Evolutionary conservation across 345 rosid genomes (phyloP), one percentile per base, ranked within the genome.

Genomic region (Draba incana): DNA sequence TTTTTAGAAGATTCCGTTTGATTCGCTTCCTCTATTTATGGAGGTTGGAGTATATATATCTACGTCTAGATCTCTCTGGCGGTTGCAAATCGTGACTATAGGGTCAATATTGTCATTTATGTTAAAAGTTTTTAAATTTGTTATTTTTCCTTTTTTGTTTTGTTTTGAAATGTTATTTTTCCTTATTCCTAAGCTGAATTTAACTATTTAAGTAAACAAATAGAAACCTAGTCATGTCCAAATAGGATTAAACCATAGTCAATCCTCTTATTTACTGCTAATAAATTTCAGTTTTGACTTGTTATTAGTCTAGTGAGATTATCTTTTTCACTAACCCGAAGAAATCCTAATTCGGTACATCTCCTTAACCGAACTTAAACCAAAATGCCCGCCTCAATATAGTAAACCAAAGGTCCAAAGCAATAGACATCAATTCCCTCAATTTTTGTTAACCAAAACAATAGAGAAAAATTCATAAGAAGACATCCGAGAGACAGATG

Each of bases 1-100:
- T 44, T 33, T 8, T 33, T 31, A 5, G 7, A 31, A 72, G 65
- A 72, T 72, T 57, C 66, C 38, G 54, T 49, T 23, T 30, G 65
- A 64, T 63, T 38, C 43, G 63, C 48, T 2, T 71, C 70, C 50
- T 63, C 58, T 63, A 55, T 71, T 63, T 63, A 63, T 63, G 64
- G 56, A 43, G 10, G 28, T 10, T 28, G 10, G 25, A 35, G 31
- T 28, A 5, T 49, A 50, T 28, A 5, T 49, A 50, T 50, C 37
- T 52, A 70, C 63, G 48, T 12, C 9, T 3, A 25, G 8, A 37
- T 68, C 15, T 68, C n/a, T 35, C 37, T 16, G 47, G 44, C 59
- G 52, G 74, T 69, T 69, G 35, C 52, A 20, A 11, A 49, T 41
- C 66, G 50, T 51, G 38, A 30, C 60, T 0, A 20, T 20, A 52